Base-by-base conservation (phyloP, 345 rosid genomes). In the Pseudoturritis turrita region DNA sequence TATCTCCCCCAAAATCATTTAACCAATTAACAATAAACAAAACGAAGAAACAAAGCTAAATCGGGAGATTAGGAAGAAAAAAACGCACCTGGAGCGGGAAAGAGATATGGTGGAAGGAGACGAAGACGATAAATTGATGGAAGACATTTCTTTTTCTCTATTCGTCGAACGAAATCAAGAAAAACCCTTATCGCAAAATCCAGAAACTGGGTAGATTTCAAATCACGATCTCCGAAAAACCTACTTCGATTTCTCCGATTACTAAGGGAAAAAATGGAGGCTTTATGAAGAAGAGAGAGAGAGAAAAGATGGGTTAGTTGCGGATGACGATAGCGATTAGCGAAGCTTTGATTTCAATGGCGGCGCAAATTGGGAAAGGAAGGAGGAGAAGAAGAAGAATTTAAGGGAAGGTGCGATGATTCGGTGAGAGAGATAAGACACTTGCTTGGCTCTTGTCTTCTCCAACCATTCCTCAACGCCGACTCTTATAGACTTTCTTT, bases 31-130 rank as follows among this genome's bases (percentile, higher is more conserved):
- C 13, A 49, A 5, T n/a, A 33, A 28, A 44, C 11, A 15, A 14
- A 61, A 22, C 14, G 9, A 55, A 56, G 10, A 37, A 26, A 28
- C 15, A 8, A 26, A 57, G 37, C 22, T 7, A 15, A 55, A 44
- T 23, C 37, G 26, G 44, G 50, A 55, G 31, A 70, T 46, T 50
- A 1, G 3, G 12, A 19, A 21, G 36, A 26, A 26, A 25, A 36
- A 8, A 68, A 3, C 76, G 62, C 23, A 84, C 87, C 72, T 74
- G 11, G 81, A 64, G 64, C 65, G 64, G 35, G 79, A 75, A 43
- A 84, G 79, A 62, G 80, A 68, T 0, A 77, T 39, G 46, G 83
- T 79, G 44, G 87, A 77, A 72, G 79, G 76, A 58, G 75, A 70
- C 0, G 75, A 70, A 41, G 72, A 78, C 21, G 83, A 78, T 23